Evolutionary conservation across 352 stramenopile species (phyloP).

Genomic region (Phytophthora chlamydospora): DNA sequence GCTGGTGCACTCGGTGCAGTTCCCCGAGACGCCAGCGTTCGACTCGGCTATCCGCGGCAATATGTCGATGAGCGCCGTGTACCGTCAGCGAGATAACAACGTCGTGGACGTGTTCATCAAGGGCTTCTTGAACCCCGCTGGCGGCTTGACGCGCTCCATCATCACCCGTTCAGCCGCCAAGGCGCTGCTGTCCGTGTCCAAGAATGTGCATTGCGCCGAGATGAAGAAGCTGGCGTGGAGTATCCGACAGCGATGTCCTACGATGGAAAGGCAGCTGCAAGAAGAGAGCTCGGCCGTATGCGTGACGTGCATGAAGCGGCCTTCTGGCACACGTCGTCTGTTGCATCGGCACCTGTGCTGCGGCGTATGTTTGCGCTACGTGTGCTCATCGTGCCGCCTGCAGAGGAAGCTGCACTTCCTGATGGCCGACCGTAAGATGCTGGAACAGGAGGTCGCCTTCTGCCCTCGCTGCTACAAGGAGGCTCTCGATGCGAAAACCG

Average conservation of each 20-base stretch:
- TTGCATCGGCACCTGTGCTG: conserved; percentile 28
- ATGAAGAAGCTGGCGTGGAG: conserved; percentile 46
- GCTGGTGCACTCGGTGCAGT: conserved; percentile 54
- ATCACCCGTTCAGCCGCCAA: conserved; percentile 35
- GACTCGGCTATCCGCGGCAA: conserved; percentile 41
- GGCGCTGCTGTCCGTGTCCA: conserved; percentile 31
- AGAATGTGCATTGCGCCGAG: conserved; percentile 36
- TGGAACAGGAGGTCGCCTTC: conserved; percentile 31
- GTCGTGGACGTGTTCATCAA: conserved; percentile 50
- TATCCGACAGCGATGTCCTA: conserved; percentile 27
- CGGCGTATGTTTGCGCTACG: conserved; percentile 23
- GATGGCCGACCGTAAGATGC: conserved; percentile 27
- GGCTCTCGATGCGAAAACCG: conserved; percentile 21
- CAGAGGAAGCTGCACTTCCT: conserved; percentile 37
- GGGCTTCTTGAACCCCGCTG: conserved; percentile 36
- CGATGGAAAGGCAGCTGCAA: conserved; percentile 12
- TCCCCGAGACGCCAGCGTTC: conserved; percentile 30
- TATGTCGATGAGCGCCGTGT: conserved; percentile 53
- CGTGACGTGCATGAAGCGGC: conserved; percentile 29
- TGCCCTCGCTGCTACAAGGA: conserved; percentile 26
- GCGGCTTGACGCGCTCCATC: conserved; percentile 35
- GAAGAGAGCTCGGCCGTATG: conserved; percentile 19
- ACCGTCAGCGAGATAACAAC: conserved; percentile 38
- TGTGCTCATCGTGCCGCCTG: conserved; percentile 30
- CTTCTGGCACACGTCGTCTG: conserved; percentile 20